Evolutionary conservation across 108 stramenopile species (phyloP).

Genomic region (Cylindrotheca fusiformis): DNA sequence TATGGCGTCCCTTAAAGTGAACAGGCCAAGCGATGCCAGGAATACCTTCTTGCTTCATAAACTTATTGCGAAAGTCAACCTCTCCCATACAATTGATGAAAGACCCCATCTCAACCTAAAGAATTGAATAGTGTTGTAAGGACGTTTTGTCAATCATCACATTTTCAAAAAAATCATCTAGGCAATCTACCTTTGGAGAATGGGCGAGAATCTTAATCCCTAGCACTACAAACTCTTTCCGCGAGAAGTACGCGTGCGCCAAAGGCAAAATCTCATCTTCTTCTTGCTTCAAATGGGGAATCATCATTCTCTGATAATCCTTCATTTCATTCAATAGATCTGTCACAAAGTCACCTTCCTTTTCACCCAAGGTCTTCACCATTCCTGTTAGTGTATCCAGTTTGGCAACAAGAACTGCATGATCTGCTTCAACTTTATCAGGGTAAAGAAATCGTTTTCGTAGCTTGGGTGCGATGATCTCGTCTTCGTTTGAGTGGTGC

Average conservation of each 20-base stretch:
- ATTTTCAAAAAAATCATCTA: background rate
- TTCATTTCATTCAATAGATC: constrained; percentile 13
- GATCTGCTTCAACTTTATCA: constrained; percentile 39
- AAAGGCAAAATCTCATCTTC: constrained; percentile 37
- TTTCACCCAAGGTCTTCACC: constrained; percentile 18
- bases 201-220: constrained; percentile 13
- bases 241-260: constrained; percentile 39
- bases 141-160: too few species aligned
- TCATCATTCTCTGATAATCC: constrained; percentile 25
- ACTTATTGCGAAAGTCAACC: constrained; percentile 27
- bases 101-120: background rate
- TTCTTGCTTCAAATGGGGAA: constrained; percentile 47
- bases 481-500: constrained; percentile 50
- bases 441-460: constrained; percentile 37
- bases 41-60: constrained; percentile 38
- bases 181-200: constrained; percentile 13
- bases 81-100: constrained; percentile 7
- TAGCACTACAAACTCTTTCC: constrained; percentile 21
- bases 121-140: background rate
- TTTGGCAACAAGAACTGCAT: constrained; percentile 29
- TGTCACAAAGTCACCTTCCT: constrained; percentile 24
- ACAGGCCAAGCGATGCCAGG: constrained; percentile 32
- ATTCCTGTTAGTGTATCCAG: constrained; percentile 24
- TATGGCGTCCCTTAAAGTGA: constrained; percentile 3
- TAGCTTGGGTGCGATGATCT: constrained; percentile 39